A percentile compares a stretch with the other conserved stretches of the same genome.
Evolutionary conservation across 2,329 filamentous ascomycete genomes (phyloP).

Genomic region (Aspergillus quadricinctus): DNA sequence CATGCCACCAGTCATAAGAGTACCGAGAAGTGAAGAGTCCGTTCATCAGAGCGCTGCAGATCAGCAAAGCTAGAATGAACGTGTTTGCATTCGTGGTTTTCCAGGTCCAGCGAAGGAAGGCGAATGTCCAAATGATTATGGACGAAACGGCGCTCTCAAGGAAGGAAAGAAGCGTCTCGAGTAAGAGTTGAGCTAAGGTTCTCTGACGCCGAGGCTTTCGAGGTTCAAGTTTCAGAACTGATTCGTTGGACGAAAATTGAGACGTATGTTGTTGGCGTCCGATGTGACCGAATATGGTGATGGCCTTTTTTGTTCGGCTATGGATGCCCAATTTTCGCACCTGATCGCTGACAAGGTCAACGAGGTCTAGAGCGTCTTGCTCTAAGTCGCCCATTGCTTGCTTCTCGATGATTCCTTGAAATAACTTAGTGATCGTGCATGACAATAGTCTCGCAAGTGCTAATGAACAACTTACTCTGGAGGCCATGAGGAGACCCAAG

Average conservation of each 20-base stretch:
- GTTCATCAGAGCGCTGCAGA: conserved; percentile 68
- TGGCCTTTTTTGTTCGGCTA: conserved; percentile 46
- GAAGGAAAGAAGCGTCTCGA: conserved; percentile 69
- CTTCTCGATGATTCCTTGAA: conserved; percentile 50
- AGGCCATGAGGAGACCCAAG: conserved; percentile 56
- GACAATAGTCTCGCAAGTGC: not conserved
- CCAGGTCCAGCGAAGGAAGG: conserved; percentile 60
- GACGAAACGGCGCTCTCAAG: conserved; percentile 70
- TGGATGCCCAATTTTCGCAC: conserved; percentile 44
- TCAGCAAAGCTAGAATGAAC: conserved; percentile 65
- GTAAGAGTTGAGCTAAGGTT: conserved; percentile 64
- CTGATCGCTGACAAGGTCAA: conserved; percentile 49
- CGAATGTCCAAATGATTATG: conserved; percentile 72
- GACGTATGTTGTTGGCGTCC: conserved; percentile 41
- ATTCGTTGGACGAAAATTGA: conserved; percentile 33
- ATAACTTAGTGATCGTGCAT: conserved; percentile 3
- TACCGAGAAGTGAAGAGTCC: conserved; percentile 69
- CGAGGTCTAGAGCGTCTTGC: conserved; percentile 45
- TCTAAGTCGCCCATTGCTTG: conserved; percentile 67
- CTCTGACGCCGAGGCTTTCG: conserved; percentile 57
- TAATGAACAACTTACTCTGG: conserved; percentile 32
- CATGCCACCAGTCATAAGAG: conserved; percentile 75
- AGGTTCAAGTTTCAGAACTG: conserved; percentile 30
- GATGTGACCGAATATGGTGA: conserved; percentile 46
- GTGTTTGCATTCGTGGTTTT: conserved; percentile 68